Evolutionary conservation across 805 yeast species (phyloP).

Genomic region (Ogataea corticis): DNA sequence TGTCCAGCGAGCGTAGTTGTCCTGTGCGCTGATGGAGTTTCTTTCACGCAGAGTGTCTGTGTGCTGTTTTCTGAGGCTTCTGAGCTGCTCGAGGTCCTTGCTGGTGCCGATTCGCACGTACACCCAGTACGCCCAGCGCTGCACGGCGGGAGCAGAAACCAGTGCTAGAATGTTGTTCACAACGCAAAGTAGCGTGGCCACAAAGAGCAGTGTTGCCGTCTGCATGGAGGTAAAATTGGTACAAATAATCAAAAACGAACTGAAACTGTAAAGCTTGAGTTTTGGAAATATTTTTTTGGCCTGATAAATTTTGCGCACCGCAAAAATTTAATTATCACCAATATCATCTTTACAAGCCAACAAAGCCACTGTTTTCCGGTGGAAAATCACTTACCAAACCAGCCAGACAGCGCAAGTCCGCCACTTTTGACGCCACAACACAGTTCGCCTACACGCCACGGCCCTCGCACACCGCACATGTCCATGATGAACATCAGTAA

Average conservation of each 20-base stretch:
- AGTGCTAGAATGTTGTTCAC: conserved; percentile 44
- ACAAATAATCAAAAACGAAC: too few relatives aligned
- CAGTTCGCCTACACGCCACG: background rate
- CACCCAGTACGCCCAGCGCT: conserved; percentile 13
- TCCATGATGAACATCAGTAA: conserved; percentile 25
- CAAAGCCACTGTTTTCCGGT: too few relatives aligned
- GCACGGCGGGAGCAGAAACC: conserved; percentile 25
- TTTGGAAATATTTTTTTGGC: too few relatives aligned
- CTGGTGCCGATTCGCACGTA: conserved; percentile 24
- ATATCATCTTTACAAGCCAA: too few relatives aligned
- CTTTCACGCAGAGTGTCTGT: conserved; percentile 51
- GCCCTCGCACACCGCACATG: too few relatives aligned
- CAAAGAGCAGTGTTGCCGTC: conserved; percentile 32
- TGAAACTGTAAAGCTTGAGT: too few relatives aligned
- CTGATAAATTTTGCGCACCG: too few relatives aligned
- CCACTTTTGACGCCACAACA: background rate
- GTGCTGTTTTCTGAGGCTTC: conserved; percentile 44
- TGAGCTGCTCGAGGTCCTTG: conserved; percentile 31
- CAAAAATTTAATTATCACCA: too few relatives aligned
- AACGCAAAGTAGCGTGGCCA: conserved; percentile 38
- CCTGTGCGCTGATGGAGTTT: conserved; percentile 75
- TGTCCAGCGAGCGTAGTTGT: conserved; percentile 95
- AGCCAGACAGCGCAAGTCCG: too few relatives aligned
- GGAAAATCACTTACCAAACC: too few relatives aligned
- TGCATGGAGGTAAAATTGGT: conserved; percentile 12